Evolutionary conservation across 1,284 basidiomycete genomes (phyloP).

Genomic region (Leccinum fallax): DNA sequence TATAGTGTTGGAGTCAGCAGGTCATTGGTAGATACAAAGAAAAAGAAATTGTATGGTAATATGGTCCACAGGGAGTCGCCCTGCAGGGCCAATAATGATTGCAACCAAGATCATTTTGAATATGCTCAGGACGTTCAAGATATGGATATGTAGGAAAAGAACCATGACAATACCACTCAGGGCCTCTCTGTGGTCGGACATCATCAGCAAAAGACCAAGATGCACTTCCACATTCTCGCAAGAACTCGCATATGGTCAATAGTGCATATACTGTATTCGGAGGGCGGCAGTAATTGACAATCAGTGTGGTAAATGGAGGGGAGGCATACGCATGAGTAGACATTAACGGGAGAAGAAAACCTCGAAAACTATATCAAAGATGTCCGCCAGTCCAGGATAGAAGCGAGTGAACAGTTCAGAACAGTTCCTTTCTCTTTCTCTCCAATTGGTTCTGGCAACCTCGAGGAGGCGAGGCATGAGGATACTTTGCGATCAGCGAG

Average conservation of each 20-base stretch:
- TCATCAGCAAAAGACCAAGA: not conserved
- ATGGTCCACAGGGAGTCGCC: too few relatives aligned
- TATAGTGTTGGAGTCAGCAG: too few relatives aligned
- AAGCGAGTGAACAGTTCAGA: slow-evolving; percentile 8
- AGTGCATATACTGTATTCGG: slow-evolving; percentile 23
- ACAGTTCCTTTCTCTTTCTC: slow-evolving; percentile 2
- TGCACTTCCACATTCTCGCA: not conserved
- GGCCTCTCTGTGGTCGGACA: not conserved
- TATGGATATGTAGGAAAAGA: too few relatives aligned
- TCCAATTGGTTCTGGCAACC: slow-evolving; percentile 29
- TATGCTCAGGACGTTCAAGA: too few relatives aligned
- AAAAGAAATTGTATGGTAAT: too few relatives aligned
- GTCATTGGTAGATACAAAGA: too few relatives aligned
- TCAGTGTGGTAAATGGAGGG: slow-evolving; percentile 6
- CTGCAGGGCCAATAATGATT: too few relatives aligned
- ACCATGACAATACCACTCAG: too few relatives aligned
- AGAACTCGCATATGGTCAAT: not conserved
- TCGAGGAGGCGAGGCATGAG: slow-evolving; percentile 20
- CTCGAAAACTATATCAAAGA: slow-evolving; percentile 19
- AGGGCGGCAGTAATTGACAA: slow-evolving; percentile 24
- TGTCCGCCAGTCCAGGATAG: slow-evolving; percentile 27
- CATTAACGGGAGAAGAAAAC: slow-evolving; percentile 1
- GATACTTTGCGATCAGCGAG: slow-evolving; percentile 26
- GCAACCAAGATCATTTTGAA: too few relatives aligned
- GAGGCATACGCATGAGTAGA: slow-evolving; percentile 26